Base-by-base conservation (phyloP, 2,329 filamentous ascomycete genomes). In the Talaromyces amestolkiae region DNA sequence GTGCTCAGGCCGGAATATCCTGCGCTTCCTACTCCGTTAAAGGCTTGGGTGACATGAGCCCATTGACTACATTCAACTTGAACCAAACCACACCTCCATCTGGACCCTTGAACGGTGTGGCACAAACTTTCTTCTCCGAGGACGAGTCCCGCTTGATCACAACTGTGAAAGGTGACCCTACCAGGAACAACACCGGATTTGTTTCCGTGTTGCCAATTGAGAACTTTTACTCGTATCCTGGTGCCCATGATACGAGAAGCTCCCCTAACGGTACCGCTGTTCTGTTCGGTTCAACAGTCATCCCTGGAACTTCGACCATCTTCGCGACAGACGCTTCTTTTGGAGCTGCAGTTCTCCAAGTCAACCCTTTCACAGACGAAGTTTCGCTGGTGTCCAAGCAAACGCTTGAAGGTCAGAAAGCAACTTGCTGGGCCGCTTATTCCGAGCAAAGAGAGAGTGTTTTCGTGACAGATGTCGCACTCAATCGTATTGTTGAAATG, bases 301-400 rank as follows among this genome's bases (percentile, higher is more conserved):
- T 88, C 41, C 82, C 82, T 0, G 77, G 76, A 0, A 79, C 78
- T 0, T 75, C 70, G 2, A 72, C 81, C 35, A 70, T 87, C 45
- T 85, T 89, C 66, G 81, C 80, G 0, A 85, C 86, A 0, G 87
- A 89, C 64, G 82, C 86, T 0, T 84, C 84, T 0, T 87, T 89
- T 62, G 87, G 87, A 6, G 83, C 76, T 0, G 82, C 80, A 0
- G 77, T 87, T 5, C 72, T 89, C 1, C 74, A 78, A 0, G 67
- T 86, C 24, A 76, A 83, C 54, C 54, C 68, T 0, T 56, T 62
- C 3, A 76, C 66, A 8, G 68, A 72, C 15, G 61, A 70, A 11
- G 78, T 79, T 1, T 73, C 75, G 0, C 71, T 81, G 0, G 73
- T 76, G 41, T 77, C 75, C n/a, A 78, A 74, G 56, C 75, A 77